These are phyloP conservation scores for Noccaea caerulescens DNA, from an alignment of 345 rosid species.

Conservation along the genomic window DNA sequence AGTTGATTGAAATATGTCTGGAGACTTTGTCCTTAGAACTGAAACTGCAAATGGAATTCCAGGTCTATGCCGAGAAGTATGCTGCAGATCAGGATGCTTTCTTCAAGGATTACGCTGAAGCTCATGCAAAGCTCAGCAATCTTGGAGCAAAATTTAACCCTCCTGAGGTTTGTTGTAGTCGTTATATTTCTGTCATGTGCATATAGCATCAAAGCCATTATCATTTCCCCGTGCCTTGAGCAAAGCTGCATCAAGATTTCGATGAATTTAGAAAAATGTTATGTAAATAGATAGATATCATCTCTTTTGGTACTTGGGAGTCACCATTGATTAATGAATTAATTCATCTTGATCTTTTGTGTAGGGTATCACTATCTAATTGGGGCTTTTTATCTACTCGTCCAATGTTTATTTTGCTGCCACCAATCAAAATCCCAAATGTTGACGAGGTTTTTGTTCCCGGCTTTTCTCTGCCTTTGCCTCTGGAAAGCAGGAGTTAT, in stretches of 20 bases:
- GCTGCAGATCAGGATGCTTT: conserved; percentile 84
- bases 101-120: conserved; percentile 91
- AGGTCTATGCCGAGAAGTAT: conserved; percentile 92
- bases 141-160: conserved; percentile 94
- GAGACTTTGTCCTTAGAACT: too few relatives aligned
- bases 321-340: not conserved
- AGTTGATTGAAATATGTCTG: too few relatives aligned
- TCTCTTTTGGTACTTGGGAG: not conserved
- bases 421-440: not conserved
- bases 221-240: conserved; percentile 1
- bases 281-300: not conserved
- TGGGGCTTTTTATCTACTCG: not conserved
- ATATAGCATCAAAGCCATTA: conserved; percentile 50
- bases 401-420: not conserved
- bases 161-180: conserved; percentile 73
- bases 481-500: too few relatives aligned
- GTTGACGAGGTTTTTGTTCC: not conserved
- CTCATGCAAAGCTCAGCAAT: conserved; percentile 93
- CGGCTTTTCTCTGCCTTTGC: too few relatives aligned
- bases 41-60: conserved; percentile 40
- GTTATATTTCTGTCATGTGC: conserved; percentile 42
- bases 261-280: not conserved
- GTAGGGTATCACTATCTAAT: conserved; percentile 40
- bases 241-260: too few relatives aligned
- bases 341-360: too few relatives aligned